Percentiles rank a stretch among this genome's conserved stretches.
phyloP scores from a whole-genome alignment of 1,284 basidiomycete species.

The Cryptococcus depauperatus region DNA sequence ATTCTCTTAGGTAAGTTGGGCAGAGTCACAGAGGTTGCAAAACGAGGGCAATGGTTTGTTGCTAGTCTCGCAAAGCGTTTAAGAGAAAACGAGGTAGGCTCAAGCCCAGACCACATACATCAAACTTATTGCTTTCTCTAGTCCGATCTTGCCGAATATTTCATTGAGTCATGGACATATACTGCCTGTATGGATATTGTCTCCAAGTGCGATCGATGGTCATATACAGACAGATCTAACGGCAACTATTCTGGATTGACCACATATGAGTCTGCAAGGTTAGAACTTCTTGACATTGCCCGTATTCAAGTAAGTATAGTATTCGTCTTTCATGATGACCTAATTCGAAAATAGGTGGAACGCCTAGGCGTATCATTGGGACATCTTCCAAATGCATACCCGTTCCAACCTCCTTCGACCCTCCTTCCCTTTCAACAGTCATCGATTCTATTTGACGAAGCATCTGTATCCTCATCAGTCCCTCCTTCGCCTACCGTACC shows the following conservation, averaged over 20 bases:
- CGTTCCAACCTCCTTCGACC: constrained; percentile 21
- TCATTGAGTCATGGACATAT: constrained; percentile 90
- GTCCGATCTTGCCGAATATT: constrained; percentile 63
- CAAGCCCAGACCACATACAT: neutral
- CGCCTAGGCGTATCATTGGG: constrained; percentile 34
- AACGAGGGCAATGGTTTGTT: constrained; percentile 49
- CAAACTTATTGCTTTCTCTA: constrained; percentile 41
- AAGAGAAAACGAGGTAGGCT: constrained; percentile 62
- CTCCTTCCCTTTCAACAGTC: constrained; percentile 12
- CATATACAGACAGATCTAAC: constrained; percentile 43
- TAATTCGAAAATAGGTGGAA: constrained; percentile 26
- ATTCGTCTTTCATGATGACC: neutral
- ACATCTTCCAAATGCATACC: constrained; percentile 34
- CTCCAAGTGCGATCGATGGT: constrained; percentile 74
- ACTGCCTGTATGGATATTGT: constrained; percentile 81
- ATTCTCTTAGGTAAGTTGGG: constrained; percentile 65
- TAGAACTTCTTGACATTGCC: constrained; percentile 41
- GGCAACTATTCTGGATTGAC: constrained; percentile 53
- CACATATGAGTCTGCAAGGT: constrained; percentile 39
- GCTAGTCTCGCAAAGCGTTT: constrained; percentile 45
- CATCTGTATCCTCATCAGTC: constrained; percentile 4
- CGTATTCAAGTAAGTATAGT: constrained; percentile 28
- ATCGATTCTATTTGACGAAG: constrained; percentile 34
- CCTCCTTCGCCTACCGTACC: neutral
- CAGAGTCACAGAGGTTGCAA: constrained; percentile 75